phyloP scores from a whole-genome alignment of 2,329 filamentous ascomycete species.

The Trichophyton schoenleinii region DNA sequence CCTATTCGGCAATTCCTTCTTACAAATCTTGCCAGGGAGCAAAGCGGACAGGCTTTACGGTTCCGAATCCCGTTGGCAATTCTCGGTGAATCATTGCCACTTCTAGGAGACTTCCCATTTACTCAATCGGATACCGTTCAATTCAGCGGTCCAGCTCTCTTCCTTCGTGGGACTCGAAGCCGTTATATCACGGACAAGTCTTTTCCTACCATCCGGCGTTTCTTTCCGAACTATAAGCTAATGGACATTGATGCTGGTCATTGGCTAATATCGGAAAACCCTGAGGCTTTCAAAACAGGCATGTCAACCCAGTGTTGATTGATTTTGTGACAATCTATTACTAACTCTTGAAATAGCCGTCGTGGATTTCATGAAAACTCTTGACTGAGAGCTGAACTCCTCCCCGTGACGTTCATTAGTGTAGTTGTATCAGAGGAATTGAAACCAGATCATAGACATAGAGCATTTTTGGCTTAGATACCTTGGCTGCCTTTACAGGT shows the following conservation, averaged over 20 bases:
- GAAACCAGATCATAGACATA: not conserved
- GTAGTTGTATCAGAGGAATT: not conserved
- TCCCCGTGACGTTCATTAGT: too few species aligned
- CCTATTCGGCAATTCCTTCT: constrained; percentile 83
- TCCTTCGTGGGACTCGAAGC: constrained; percentile 40
- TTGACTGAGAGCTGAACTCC: not conserved
- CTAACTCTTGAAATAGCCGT: constrained; percentile 6
- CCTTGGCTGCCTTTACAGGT: too few species aligned
- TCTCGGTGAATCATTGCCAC: constrained; percentile 53
- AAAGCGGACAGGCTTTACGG: constrained; percentile 44
- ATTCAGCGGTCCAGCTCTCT: constrained; percentile 63
- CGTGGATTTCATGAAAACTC: constrained; percentile 5
- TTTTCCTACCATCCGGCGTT: constrained; percentile 29
- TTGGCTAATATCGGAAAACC: constrained; percentile 83
- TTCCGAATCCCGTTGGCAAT: constrained; percentile 70
- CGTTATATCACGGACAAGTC: constrained; percentile 21
- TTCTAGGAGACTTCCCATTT: constrained; percentile 83
- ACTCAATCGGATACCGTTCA: constrained; percentile 53
- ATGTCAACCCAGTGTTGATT: constrained; percentile 19
- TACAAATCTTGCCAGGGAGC: constrained; percentile 58
- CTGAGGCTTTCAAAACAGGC: constrained; percentile 65
- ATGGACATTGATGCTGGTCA: constrained; percentile 68
- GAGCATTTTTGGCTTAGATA: not conserved
- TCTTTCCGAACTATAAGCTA: constrained; percentile 67
- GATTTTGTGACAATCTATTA: not conserved